phyloP scores from a whole-genome alignment of 768 basidiomycete species.

The Mrakia hoshinonis region DNA sequence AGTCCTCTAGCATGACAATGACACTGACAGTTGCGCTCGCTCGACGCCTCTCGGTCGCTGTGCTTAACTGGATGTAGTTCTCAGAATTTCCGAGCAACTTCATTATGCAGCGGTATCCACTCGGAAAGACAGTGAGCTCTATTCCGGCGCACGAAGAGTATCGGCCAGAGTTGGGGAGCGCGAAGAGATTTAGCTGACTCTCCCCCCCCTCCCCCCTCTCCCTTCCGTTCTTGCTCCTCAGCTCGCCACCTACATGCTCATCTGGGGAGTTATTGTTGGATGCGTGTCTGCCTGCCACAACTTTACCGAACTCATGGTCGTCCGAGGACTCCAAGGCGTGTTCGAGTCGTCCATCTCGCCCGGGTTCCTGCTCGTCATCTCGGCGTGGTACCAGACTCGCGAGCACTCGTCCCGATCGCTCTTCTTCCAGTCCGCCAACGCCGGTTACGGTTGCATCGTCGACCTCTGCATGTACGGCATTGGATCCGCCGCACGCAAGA shows the following conservation, averaged over 20 bases:
- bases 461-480: constrained; percentile 20
- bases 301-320: constrained; percentile 13
- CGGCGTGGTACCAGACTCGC: constrained; percentile 17
- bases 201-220: no score
- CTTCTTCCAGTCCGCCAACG: constrained; percentile 19
- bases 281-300: constrained; percentile 9
- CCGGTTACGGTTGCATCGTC: constrained; percentile 13
- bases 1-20: not conserved
- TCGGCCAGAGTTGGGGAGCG: no score
- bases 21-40: not conserved
- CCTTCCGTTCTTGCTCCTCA: no score
- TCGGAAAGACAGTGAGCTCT: constrained; percentile 18
- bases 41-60: constrained; percentile 14
- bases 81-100: constrained; percentile 34
- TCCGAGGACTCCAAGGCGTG: constrained; percentile 6
- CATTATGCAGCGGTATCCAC: constrained; percentile 29
- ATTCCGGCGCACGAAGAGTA: no score
- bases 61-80: constrained; percentile 27
- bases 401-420: constrained; percentile 12
- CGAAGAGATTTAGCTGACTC: no score
- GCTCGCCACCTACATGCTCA: constrained; percentile 10
- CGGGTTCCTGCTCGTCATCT: constrained; percentile 22
- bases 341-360: constrained; percentile 8
- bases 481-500: not conserved
- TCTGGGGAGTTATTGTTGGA: constrained; percentile 16